These are phyloP conservation scores for Eucalyptus decipiens DNA, from an alignment of 345 rosid species.

Conservation along the genomic window DNA sequence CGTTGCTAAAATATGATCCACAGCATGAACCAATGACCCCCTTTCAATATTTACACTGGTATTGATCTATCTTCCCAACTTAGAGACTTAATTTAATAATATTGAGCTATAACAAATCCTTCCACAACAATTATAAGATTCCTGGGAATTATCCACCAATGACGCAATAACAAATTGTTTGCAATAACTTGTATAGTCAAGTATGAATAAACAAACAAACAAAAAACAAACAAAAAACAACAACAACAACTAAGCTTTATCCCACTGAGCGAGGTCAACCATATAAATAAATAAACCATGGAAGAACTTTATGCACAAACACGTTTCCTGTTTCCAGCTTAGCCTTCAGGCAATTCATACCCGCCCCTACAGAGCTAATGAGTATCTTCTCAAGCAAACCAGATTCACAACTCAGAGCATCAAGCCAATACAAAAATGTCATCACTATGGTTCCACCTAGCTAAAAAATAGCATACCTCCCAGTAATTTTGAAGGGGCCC, in stretches of 20 bases:
- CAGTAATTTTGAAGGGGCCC: slow-evolving; percentile 57
- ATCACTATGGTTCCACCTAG: not conserved
- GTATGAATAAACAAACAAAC: not conserved
- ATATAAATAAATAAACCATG: not conserved
- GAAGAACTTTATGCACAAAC: not conserved
- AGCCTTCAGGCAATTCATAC: not conserved
- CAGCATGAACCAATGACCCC: not conserved
- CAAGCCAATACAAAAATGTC: not conserved
- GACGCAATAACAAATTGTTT: not conserved
- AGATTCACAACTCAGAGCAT: not conserved
- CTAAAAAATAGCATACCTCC: slow-evolving; percentile 26
- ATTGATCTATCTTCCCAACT: not conserved
- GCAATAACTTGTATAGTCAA: not conserved
- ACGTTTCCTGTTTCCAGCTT: not conserved
- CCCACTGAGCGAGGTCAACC: not conserved
- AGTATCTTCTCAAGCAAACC: not conserved
- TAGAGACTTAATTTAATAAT: not conserved
- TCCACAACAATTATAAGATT: not conserved
- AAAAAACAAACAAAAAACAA: not conserved
- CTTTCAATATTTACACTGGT: not conserved
- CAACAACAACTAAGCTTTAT: not conserved
- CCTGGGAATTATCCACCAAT: not conserved
- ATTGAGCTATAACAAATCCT: not conserved
- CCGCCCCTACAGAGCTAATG: not conserved
- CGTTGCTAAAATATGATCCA: not conserved